Evolutionary conservation across 2,329 filamentous ascomycete species (phyloP), one percentile per base, ranked within the genome.

Genomic region (Claviceps monticola): DNA sequence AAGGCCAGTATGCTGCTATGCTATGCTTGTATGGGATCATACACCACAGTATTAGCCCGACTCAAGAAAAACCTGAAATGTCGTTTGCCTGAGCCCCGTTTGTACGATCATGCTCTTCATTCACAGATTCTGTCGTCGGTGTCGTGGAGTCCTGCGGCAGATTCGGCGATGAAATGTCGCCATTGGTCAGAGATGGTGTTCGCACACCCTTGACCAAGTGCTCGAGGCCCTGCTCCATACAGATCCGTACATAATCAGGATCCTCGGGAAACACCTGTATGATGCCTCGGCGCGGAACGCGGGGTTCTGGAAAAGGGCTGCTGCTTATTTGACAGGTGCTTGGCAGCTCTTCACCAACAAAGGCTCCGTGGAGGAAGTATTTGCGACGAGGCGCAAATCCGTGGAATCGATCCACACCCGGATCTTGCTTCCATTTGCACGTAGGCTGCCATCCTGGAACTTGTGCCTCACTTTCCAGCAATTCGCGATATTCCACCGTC

Each of bases 361-460:
- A 61, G 8, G 66, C 57, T 36, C 80, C 81, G 58, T 82, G 76
- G 56, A 80, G 56, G 56, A 76, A 84, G 59, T 79, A 76, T 60
- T 77, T 80, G 56, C 71, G 72, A 53, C 75, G 68, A 1, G 80
- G 80, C 4, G 75, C 74, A 59, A 79, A 80, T 3, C 70, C 71
- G 44, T 73, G 66, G 53, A 70, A 73, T n/a, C 71, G 71, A 51
- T 71, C 69, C 1, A 70, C 70, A 53, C 75, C 75, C 1, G 78
- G 76, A 57, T 84, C 80, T 51, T 70, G 67, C 61, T 74, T 80
- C 76, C 78, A 84, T 61, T 81, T 82, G 51, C 69, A 66, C 3
- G 68, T 65, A 6, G 66, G 60, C 45, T 62, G 65, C 62, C 69
- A 75, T 8, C 64, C 67, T n/a, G 61, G 58, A 19, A 70, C 62